Evolutionary conservation across 1,139 yeast genomes (phyloP), one percentile per base, ranked within the genome.

Genomic region (Blastobotrys aristatus): DNA sequence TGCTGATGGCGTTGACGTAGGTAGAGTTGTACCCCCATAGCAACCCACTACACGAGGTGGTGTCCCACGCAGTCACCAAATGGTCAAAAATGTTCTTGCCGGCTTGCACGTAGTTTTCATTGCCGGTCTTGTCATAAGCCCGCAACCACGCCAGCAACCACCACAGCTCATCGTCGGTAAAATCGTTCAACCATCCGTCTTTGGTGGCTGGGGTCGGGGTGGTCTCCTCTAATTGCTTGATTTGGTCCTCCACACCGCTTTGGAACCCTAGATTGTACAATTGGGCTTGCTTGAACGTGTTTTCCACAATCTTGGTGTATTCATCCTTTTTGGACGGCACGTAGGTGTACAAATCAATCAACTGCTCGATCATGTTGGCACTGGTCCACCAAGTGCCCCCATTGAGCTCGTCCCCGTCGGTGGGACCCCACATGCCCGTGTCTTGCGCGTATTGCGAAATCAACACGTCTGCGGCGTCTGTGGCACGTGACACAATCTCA

Each of bases 161-260:
- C 57, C 57, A 53, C 11, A 53, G 53, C 16, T 49, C 53, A 32
- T 54, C 57, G 31, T 54, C 57, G 33, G 53, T 52, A 34, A 40
- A 54, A 14, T 38, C 49, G 30, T 54, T 50, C 18, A 20, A 40
- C 26, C 53, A 54, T 1, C 54, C 50, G 3, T 43, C 49, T 5
- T 40, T 24, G 16, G 51, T 40, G n/a, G 50, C 47, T 7, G 55
- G 48, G 11, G 50, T 30, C 5, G 48, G 46, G n/a, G 20, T 31
- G 16, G 20, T 26, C 4, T 24, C 16, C 6, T 36, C 27, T 11
- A 45, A 20, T 30, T 35, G 14, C 13, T 46, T 31, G 32, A 46
- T 17, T 7, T 37, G 37, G 4, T 29, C 41, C 13, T 17, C 7
- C n/a, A 36, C 34, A 20, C 33, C 39, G n/a, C n/a, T n/a, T 10